Percentiles rank a stretch among this genome's conserved stretches.
phyloP scores from a whole-genome alignment of 257 asterid genomes.

The Solanum chmielewskii region DNA sequence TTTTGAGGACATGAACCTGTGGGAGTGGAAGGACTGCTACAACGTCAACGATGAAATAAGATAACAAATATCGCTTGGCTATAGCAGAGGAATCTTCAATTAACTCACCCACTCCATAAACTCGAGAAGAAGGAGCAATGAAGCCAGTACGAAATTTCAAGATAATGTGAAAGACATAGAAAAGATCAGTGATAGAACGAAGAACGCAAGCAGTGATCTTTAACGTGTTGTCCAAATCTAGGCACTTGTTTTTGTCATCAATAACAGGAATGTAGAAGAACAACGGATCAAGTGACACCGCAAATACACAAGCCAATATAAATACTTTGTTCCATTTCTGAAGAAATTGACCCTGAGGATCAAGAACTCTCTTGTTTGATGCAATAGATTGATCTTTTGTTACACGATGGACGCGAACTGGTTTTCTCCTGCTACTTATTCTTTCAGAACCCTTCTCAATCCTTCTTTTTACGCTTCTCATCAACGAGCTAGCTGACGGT shows the following conservation, averaged over 20 bases:
- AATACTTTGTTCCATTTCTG: conserved; percentile 50
- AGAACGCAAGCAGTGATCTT: conserved; percentile 38
- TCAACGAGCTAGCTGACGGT: conserved; percentile 11
- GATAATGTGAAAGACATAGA: conserved; percentile 44
- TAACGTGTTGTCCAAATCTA: conserved; percentile 25
- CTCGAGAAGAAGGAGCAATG: conserved; percentile 38
- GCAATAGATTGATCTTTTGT: background rate
- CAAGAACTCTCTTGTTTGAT: conserved; percentile 9
- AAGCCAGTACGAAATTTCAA: conserved; percentile 56
- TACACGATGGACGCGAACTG: background rate
- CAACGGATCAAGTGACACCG: conserved; percentile 45
- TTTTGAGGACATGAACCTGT: conserved; percentile 27
- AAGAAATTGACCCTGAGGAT: conserved; percentile 44
- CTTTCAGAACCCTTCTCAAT: background rate
- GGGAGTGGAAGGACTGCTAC: conserved; percentile 60
- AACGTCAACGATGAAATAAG: conserved; percentile 45
- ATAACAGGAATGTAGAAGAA: conserved; percentile 62
- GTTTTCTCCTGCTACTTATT: background rate
- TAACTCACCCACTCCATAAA: conserved; percentile 57
- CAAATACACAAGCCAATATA: conserved; percentile 30
- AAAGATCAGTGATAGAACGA: conserved; percentile 42
- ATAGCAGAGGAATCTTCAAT: conserved; percentile 35
- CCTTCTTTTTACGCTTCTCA: background rate
- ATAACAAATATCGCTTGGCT: conserved; percentile 34
- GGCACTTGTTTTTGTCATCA: conserved; percentile 18